A percentile compares a stretch with the other conserved stretches of the same genome.
phyloP scores from a whole-genome alignment of 306 rosid genomes.

The Prunus davidiana region DNA sequence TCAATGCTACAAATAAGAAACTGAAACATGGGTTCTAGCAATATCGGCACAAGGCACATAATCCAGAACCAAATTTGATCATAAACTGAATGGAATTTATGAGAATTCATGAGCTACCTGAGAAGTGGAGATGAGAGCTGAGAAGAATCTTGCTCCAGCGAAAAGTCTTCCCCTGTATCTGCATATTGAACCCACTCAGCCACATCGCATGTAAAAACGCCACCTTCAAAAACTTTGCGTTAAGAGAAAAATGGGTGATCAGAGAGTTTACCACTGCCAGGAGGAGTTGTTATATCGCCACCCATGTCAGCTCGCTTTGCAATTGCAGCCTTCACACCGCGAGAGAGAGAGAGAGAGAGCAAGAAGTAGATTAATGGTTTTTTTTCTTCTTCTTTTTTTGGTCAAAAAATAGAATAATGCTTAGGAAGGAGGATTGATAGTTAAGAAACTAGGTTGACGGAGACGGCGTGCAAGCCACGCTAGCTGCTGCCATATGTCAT shows the following conservation, averaged over 20 bases:
- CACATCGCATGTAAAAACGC: background rate
- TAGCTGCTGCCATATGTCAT: background rate
- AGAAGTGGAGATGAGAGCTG: slow-evolving; percentile 32
- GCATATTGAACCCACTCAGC: slow-evolving; percentile 3
- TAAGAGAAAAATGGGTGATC: background rate
- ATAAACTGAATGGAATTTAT: background rate
- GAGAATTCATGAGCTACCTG: slow-evolving; percentile 30
- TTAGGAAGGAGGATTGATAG: background rate
- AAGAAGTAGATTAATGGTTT: no score
- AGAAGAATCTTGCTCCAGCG: slow-evolving; percentile 26
- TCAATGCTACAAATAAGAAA: background rate
- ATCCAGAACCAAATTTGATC: background rate
- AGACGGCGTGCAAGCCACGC: background rate
- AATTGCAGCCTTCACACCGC: background rate
- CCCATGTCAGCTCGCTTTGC: slow-evolving; percentile 21
- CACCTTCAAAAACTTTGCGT: background rate
- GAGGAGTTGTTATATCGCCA: slow-evolving; percentile 18
- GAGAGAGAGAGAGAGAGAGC: background rate
- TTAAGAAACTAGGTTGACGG: background rate
- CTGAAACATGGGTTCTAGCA: background rate
- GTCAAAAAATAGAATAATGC: background rate
- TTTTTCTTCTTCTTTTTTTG: no score
- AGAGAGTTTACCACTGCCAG: slow-evolving; percentile 2
- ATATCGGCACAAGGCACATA: background rate
- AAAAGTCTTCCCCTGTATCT: slow-evolving; percentile 32